A percentile compares a stretch with the other conserved stretches of the same genome.
phyloP scores from a whole-genome alignment of 1,139 yeast species.

The Nakaseomyces nivariensis region DNA sequence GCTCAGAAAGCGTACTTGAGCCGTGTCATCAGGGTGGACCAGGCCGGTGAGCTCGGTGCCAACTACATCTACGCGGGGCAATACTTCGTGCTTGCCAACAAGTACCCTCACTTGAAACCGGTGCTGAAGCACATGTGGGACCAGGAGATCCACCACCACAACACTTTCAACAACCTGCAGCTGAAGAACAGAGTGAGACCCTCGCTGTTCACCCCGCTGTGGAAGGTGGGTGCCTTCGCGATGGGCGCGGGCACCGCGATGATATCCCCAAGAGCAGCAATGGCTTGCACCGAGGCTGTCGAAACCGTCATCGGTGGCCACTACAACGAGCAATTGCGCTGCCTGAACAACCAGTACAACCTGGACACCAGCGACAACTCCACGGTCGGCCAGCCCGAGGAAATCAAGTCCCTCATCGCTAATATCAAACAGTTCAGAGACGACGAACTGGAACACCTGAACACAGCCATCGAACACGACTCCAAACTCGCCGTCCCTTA shows the following conservation, averaged over 20 bases:
- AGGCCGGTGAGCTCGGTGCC: slow-evolving; percentile 99
- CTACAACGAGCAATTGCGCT: slow-evolving; percentile 81
- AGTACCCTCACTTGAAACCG: slow-evolving; percentile 60
- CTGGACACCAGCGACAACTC: slow-evolving; percentile 35
- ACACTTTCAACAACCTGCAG: slow-evolving; percentile 73
- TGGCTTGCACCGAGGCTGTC: slow-evolving; percentile 99
- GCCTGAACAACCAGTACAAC: slow-evolving; percentile 51
- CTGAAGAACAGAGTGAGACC: slow-evolving; percentile 77
- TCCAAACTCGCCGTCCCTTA: slow-evolving; percentile 93
- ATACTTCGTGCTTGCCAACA: slow-evolving; percentile 60
- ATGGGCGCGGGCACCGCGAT: slow-evolving; percentile 84
- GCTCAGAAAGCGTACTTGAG: slow-evolving; percentile 68
- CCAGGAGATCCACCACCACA: slow-evolving; percentile 85
- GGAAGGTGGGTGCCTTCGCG: slow-evolving; percentile 86
- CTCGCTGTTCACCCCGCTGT: slow-evolving; percentile 76
- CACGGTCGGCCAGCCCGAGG: slow-evolving; percentile 39
- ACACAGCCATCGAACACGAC: slow-evolving; percentile 86
- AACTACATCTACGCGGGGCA: slow-evolving; percentile 90
- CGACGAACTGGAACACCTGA: slow-evolving; percentile 90
- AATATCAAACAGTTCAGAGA: slow-evolving; percentile 75
- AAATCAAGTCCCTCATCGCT: slow-evolving; percentile 47
- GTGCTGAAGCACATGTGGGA: slow-evolving; percentile 95
- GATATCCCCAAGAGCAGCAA: slow-evolving; percentile 89
- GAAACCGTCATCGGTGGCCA: slow-evolving; percentile 97
- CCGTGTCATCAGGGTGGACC: slow-evolving; percentile 80